Evolutionary conservation across 257 asterid genomes (phyloP).

Genomic region (Lycium ferocissimum): DNA sequence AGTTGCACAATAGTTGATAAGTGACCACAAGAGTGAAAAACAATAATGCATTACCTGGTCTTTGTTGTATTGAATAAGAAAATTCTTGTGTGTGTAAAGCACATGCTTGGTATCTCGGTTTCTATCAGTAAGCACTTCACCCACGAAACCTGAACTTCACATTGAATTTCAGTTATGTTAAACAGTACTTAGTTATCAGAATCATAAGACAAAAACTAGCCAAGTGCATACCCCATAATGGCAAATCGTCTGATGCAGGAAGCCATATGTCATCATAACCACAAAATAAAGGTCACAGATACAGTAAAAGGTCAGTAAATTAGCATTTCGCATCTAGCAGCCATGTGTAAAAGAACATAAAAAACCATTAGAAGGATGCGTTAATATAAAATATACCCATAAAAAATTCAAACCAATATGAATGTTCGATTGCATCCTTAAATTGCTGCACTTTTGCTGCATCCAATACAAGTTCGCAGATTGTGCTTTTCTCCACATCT

Average conservation of each 20-base stretch:
- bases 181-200: constrained; percentile 11
- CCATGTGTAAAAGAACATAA: constrained; percentile 12
- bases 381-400: constrained; percentile 57
- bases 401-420: constrained; percentile 74
- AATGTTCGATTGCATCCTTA: constrained; percentile 68
- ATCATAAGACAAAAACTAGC: constrained; percentile 19
- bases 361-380: background rate
- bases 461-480: constrained; percentile 71
- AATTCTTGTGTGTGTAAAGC: constrained; percentile 67
- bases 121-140: constrained; percentile 68
- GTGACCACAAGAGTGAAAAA: background rate
- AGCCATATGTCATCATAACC: constrained; percentile 31
- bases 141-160: constrained; percentile 60
- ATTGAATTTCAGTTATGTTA: constrained; percentile 11
- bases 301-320: constrained; percentile 44
- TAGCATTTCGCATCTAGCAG: background rate
- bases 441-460: constrained; percentile 66
- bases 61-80: constrained; percentile 66
- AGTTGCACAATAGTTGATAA: constrained; percentile 12
- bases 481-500: constrained; percentile 52
- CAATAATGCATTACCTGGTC: constrained; percentile 55
- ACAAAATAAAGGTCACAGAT: constrained; percentile 28
- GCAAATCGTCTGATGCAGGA: constrained; percentile 69
- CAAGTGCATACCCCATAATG: constrained; percentile 73
- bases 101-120: constrained; percentile 60